These are phyloP conservation scores for Flaveria robusta DNA, from an alignment of 129 eudicot genomes.

Conservation along the genomic window DNA sequence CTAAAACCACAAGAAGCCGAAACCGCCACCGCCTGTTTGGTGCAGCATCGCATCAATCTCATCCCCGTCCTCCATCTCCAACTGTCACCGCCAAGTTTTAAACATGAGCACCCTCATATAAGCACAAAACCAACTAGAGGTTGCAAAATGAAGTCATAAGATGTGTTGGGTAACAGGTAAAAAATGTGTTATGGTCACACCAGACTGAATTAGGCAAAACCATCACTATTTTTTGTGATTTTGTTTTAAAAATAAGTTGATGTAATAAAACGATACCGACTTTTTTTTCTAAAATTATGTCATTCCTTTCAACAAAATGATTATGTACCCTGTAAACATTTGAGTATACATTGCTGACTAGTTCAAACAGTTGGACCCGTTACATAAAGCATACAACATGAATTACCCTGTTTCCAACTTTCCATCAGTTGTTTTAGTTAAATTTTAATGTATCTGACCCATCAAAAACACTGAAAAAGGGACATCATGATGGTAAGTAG, in stretches of 20 bases:
- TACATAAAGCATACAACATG: not conserved
- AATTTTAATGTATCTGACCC: not conserved
- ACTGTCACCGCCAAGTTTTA: slow-evolving; percentile 29
- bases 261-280: not conserved
- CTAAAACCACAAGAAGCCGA: slow-evolving; percentile 19
- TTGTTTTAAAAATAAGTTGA: not conserved
- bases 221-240: not conserved
- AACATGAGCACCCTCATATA: slow-evolving; percentile 3
- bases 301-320: not conserved
- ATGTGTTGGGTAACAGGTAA: not conserved
- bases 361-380: not conserved
- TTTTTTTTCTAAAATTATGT: not conserved
- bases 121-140: not conserved
- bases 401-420: not conserved
- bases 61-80: slow-evolving; percentile 73
- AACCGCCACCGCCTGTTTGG: slow-evolving; percentile 61
- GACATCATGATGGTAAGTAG: no score
- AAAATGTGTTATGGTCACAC: not conserved
- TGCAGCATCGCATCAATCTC: slow-evolving; percentile 68
- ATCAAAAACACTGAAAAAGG: no score
- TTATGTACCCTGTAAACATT: not conserved
- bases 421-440: not conserved
- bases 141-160: not conserved
- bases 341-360: not conserved
- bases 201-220: not conserved